Percentiles rank a stretch among this genome's conserved stretches.
These are phyloP conservation scores for Thyridium curvatum DNA, from an alignment of 2,329 filamentous ascomycete species.

Conservation along the genomic window DNA sequence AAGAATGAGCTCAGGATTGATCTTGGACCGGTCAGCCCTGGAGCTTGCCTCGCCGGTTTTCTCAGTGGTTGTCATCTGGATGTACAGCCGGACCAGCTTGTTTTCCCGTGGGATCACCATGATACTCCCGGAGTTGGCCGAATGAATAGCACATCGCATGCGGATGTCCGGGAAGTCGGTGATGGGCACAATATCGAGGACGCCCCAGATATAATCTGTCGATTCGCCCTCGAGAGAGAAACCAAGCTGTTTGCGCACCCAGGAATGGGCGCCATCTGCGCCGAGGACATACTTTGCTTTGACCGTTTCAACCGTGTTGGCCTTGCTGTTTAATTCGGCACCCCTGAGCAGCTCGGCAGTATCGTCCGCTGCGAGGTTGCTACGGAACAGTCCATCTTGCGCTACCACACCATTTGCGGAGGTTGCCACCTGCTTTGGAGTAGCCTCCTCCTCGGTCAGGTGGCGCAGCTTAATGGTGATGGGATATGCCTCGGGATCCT, in stretches of 20 bases:
- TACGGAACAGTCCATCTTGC: conserved; percentile 51
- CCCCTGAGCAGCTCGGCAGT: conserved; percentile 41
- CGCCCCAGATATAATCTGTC: conserved; percentile 20
- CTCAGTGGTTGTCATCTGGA: conserved; percentile 4
- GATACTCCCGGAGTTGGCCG: conserved; percentile 16
- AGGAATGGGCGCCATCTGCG: conserved; percentile 8
- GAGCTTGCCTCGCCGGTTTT: neutral
- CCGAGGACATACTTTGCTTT: conserved; percentile 9
- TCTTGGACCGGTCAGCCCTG: conserved; percentile 43
- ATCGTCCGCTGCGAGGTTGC: conserved; percentile 51
- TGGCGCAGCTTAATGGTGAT: conserved; percentile 53
- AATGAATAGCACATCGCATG: conserved; percentile 19
- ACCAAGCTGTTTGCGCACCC: conserved; percentile 8
- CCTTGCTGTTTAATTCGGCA: conserved; percentile 13
- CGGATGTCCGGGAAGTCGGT: conserved; percentile 22
- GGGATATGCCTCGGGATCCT: conserved; percentile 49
- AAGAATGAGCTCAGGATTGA: conserved; percentile 52
- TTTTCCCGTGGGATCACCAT: conserved; percentile 23
- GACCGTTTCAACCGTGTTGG: conserved; percentile 6
- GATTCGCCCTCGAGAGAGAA: conserved; percentile 17
- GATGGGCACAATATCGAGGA: conserved; percentile 20
- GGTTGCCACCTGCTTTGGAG: conserved; percentile 28
- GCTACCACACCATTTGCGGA: conserved; percentile 27
- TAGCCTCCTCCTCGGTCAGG: conserved; percentile 51
- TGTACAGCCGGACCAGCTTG: conserved; percentile 45